These are phyloP conservation scores for Metahyphopichia silvanorum DNA, from an alignment of 805 yeast genomes.

Conservation along the genomic window DNA sequence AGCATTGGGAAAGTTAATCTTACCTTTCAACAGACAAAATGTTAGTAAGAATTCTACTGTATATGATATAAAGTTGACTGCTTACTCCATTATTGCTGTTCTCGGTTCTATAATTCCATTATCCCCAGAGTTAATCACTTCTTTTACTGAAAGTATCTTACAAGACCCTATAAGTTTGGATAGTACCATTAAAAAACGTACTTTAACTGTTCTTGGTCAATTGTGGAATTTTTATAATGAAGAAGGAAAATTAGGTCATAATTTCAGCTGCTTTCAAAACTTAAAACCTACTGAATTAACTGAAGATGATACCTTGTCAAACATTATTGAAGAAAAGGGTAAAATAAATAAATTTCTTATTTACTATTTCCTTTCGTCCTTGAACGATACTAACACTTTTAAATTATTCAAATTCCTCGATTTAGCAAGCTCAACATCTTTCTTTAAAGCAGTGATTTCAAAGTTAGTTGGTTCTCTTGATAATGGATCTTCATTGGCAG, in stretches of 20 bases:
- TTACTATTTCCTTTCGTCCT: constrained; percentile 23
- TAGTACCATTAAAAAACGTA: constrained; percentile 21
- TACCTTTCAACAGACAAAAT: constrained; percentile 25
- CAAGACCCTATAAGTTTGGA: constrained; percentile 20
- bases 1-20: constrained; percentile 52
- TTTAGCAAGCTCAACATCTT: constrained; percentile 9
- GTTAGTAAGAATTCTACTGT: constrained; percentile 13
- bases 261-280: constrained; percentile 15
- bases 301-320: constrained; percentile 4
- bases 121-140: constrained; percentile 20
- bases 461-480: no score
- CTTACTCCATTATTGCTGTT: constrained; percentile 79
- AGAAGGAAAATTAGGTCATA: constrained; percentile 2
- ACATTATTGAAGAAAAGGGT: constrained; percentile 22
- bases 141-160: constrained; percentile 33
- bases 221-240: constrained; percentile 26
- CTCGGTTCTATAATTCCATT: constrained; percentile 71
- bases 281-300: constrained; percentile 7
- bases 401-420: constrained; percentile 21
- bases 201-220: constrained; percentile 39
- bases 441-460: constrained; percentile 13
- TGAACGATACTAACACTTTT: constrained; percentile 11
- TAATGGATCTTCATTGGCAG: constrained; percentile 6
- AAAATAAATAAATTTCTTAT: constrained; percentile 28
- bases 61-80: constrained; percentile 71